These are phyloP conservation scores for Cairneyella variabilis DNA, from an alignment of 495 filamentous ascomycete species.

Conservation along the genomic window DNA sequence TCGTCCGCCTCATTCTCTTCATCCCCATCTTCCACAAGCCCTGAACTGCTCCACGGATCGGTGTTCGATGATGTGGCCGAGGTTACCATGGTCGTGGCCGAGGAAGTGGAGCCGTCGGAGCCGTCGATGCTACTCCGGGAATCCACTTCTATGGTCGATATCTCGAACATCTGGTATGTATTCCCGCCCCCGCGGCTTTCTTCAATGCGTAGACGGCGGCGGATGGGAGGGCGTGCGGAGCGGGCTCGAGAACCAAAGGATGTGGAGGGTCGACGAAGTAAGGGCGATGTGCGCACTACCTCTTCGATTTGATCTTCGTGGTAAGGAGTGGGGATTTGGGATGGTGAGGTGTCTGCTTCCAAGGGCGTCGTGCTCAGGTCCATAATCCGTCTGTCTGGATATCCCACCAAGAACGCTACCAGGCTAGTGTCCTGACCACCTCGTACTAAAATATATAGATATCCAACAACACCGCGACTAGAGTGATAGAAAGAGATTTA, in stretches of 20 bases:
- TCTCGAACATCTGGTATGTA: slow-evolving; percentile 13
- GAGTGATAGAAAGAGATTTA: too few relatives aligned
- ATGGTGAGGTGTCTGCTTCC: slow-evolving; percentile 3
- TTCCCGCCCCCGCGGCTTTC: neutral
- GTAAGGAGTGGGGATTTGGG: slow-evolving; percentile 8
- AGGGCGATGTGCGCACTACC: slow-evolving; percentile 10
- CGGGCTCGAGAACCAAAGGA: neutral
- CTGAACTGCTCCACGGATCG: slow-evolving; percentile 24
- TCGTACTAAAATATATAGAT: too few relatives aligned
- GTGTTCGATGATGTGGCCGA: slow-evolving; percentile 23
- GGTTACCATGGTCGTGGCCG: slow-evolving; percentile 21
- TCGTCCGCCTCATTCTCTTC: slow-evolving; percentile 18
- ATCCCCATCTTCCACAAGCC: slow-evolving; percentile 23
- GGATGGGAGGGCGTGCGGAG: slow-evolving; percentile 8
- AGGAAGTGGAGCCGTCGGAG: slow-evolving; percentile 17
- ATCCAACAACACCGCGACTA: too few relatives aligned
- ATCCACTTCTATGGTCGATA: slow-evolving; percentile 9
- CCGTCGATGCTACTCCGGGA: slow-evolving; percentile 19
- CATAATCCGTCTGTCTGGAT: slow-evolving; percentile 1
- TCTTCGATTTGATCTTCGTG: slow-evolving; percentile 21
- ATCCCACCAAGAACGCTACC: too few relatives aligned
- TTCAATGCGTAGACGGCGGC: slow-evolving; percentile 12
- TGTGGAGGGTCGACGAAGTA: neutral
- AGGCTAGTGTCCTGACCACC: too few relatives aligned
- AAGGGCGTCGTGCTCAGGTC: slow-evolving; percentile 8